Evolutionary conservation across 345 rosid species (phyloP), one percentile per base, ranked within the genome.

Genomic region (Adansonia digitata): DNA sequence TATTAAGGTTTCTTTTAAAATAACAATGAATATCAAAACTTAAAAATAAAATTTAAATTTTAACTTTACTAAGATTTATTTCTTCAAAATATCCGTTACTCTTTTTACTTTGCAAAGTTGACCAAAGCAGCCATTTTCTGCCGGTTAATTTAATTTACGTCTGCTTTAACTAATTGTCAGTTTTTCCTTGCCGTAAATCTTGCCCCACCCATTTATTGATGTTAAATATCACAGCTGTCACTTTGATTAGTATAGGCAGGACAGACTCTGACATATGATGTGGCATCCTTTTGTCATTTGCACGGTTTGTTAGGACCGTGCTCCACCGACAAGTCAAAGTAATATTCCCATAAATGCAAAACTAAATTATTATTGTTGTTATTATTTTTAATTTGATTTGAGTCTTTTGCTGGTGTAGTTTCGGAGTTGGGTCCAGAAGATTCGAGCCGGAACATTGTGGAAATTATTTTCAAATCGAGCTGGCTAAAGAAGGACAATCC

Each of bases 401-500:
- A 9, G 22, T 14, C 6, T 1, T 48, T 67, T 66, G 20, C 18
- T 59, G 45, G 5, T 80, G 72, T 88, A 95, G 99, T 95, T 35
- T 95, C 96, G 79, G 99, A 95, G 87, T 82, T 95, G 88, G 97
- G 93, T 14, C 92, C 91, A 37, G 99, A 91, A 29, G 99, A 95
- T 78, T 93, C 99, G 40, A 91, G 99, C 24, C 87, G 99, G 22
- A 91, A 95, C 82, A 93, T 95, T 18, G 99, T 95, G 31, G 99
- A 95, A 81, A 95, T 95, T 13, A 95, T 95, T 81, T 93, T 95
- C 89, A 95, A 95, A 75, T 95, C 98, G 24, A 93, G 99, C 89
- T 95, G 99, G 99, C 82, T 93, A 15, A 93, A 91, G 82, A 91
- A 90, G 78, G 97, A 93, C 80, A 91, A 83, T 74, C 89, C 97